Percentiles rank a stretch among this genome's conserved stretches.
These are phyloP conservation scores for Bremia lactucae DNA, from an alignment of 352 stramenopile genomes.

Conservation along the genomic window DNA sequence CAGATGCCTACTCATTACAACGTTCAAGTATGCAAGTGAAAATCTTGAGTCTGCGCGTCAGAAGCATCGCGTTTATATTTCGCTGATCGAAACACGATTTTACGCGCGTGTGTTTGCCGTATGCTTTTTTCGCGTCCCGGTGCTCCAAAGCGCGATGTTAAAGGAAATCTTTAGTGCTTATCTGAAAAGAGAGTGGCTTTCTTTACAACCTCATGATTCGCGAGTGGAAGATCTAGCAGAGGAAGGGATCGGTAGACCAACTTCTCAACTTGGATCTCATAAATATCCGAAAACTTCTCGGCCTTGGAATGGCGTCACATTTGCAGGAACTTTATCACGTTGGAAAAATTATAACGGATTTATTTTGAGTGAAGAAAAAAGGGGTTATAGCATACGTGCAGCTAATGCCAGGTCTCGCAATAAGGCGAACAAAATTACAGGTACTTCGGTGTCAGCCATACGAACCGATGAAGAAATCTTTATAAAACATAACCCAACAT, in stretches of 20 bases:
- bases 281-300: constrained; percentile 31
- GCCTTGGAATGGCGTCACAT: constrained; percentile 42
- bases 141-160: constrained; percentile 40
- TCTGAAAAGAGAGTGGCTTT: constrained; percentile 37
- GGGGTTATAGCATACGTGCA: constrained; percentile 13
- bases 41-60: constrained; percentile 37
- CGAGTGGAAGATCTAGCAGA: constrained; percentile 17
- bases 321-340: constrained; percentile 35
- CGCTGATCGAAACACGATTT: constrained; percentile 45
- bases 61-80: constrained; percentile 40
- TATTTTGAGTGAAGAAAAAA: constrained; percentile 26
- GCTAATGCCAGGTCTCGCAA: too few species aligned
- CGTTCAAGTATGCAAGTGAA: constrained; percentile 59
- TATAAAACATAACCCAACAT: constrained; percentile 30
- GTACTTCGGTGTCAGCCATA: constrained; percentile 12
- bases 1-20: constrained; percentile 58
- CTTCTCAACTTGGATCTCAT: constrained; percentile 4
- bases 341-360: constrained; percentile 54
- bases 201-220: constrained; percentile 19
- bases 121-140: constrained; percentile 54
- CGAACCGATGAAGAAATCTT: constrained; percentile 25
- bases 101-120: constrained; percentile 59
- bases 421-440: constrained; percentile 17
- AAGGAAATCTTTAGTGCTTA: constrained; percentile 49
- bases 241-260: neutral